Evolutionary conservation across 2,329 filamentous ascomycete genomes (phyloP).

Genomic region (Colletotrichum musae): DNA sequence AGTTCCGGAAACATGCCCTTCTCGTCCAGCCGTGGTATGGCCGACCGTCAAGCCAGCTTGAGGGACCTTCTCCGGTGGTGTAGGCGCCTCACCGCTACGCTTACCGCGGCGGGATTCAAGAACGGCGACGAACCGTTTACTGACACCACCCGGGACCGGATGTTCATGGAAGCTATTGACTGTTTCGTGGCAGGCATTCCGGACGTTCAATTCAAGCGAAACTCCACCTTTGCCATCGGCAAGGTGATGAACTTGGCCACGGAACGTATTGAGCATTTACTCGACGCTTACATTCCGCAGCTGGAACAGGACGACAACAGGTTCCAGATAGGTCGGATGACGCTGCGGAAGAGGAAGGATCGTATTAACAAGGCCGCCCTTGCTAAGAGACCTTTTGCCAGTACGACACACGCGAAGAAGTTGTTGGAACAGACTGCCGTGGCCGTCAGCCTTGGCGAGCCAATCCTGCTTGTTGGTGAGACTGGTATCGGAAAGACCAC

Average conservation of each 20-base stretch:
- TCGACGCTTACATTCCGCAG: constrained; percentile 79
- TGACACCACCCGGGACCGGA: constrained; percentile 82
- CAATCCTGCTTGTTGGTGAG: constrained; percentile 95
- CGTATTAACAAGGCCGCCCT: constrained; percentile 64
- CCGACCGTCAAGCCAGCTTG: constrained; percentile 72
- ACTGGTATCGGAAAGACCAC: constrained; percentile 99
- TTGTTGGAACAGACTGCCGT: constrained; percentile 91
- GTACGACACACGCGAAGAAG: constrained; percentile 86
- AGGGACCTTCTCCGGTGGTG: constrained; percentile 95
- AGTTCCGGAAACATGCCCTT: constrained; percentile 43
- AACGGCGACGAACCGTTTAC: constrained; percentile 79
- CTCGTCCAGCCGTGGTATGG: constrained; percentile 61
- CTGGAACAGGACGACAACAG: constrained; percentile 73
- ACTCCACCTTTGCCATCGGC: constrained; percentile 79
- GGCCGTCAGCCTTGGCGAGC: constrained; percentile 87
- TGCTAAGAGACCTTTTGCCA: constrained; percentile 82
- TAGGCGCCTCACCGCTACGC: constrained; percentile 77
- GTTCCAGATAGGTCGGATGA: constrained; percentile 77
- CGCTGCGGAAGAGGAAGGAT: constrained; percentile 70
- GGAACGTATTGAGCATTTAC: constrained; percentile 83
- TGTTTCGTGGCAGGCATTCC: constrained; percentile 90
- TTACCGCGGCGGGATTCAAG: constrained; percentile 72
- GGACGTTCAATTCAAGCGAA: constrained; percentile 71
- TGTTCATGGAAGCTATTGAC: constrained; percentile 94
- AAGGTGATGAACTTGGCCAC: constrained; percentile 90